Conservation (phyloP, 768 basidiomycete species). For the Podaxis sp. region DNA sequence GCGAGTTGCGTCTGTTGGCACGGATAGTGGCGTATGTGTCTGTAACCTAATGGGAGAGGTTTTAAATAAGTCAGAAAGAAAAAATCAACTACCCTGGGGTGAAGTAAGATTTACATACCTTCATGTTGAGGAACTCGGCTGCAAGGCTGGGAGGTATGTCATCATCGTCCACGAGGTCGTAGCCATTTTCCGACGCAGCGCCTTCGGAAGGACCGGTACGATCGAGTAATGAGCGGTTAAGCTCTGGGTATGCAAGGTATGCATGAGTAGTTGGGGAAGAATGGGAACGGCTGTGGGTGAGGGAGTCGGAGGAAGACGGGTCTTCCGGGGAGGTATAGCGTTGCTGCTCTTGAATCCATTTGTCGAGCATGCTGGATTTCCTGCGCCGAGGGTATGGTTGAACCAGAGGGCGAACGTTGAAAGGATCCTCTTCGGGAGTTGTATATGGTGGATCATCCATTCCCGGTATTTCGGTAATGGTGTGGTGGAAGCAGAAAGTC, state of each 20-base stretch:
- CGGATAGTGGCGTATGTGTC: constrained; percentile 33
- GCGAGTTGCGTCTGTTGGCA: constrained; percentile 33
- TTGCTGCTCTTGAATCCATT: constrained; percentile 56
- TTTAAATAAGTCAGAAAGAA: not conserved
- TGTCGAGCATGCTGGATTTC: constrained; percentile 52
- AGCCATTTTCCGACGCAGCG: constrained; percentile 36
- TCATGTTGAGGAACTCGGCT: constrained; percentile 1
- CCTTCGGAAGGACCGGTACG: constrained; percentile 29
- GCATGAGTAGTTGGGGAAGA: constrained; percentile 33
- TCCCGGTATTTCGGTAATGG: constrained; percentile 19
- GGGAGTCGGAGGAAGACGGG: constrained; percentile 3
- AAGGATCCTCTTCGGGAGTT: constrained; percentile 52
- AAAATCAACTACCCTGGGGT: not conserved
- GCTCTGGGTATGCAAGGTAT: constrained; percentile 43
- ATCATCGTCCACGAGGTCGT: constrained; percentile 51
- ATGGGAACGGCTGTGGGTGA: not conserved
- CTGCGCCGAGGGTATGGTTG: constrained; percentile 33
- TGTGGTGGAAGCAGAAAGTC: not conserved
- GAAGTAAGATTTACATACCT: constrained; percentile 5
- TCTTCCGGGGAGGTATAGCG: not conserved
- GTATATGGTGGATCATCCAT: constrained; percentile 48
- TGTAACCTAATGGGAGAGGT: constrained; percentile 27
- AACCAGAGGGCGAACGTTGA: constrained; percentile 37
- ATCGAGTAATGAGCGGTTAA: constrained; percentile 25
- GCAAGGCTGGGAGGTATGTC: constrained; percentile 40